Evolutionary conservation across 495 filamentous ascomycete genomes (phyloP).

Genomic region (Cryomyces antarcticus): DNA sequence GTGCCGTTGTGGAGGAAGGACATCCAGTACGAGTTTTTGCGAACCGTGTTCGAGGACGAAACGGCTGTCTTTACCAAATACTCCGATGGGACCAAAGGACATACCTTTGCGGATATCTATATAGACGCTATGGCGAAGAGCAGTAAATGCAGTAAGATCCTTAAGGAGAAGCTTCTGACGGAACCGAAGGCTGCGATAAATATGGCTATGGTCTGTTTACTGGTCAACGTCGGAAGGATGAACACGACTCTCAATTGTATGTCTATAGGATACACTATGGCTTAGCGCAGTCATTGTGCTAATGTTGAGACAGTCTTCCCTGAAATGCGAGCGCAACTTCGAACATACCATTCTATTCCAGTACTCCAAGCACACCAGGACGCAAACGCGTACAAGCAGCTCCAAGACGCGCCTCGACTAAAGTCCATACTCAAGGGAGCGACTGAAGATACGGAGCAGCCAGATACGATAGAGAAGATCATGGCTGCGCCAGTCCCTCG

Average conservation of each 20-base stretch:
- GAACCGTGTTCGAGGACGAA: conserved; percentile 73
- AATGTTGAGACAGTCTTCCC: conserved; percentile 58
- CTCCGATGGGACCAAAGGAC: conserved; percentile 46
- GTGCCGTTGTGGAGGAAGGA: conserved; percentile 92
- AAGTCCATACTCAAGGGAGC: conserved; percentile 97
- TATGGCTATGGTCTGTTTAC: conserved; percentile 97
- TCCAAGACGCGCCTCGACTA: conserved; percentile 86
- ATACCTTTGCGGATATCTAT: conserved; percentile 90
- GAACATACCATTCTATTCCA: conserved; percentile 95
- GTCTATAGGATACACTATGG: conserved; percentile 8
- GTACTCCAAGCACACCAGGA: conserved; percentile 89
- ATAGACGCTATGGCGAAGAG: conserved; percentile 97
- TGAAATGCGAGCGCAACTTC: conserved; percentile 94
- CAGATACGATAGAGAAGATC: conserved; percentile 67
- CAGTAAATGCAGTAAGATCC: conserved; percentile 96
- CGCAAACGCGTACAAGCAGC: conserved; percentile 88
- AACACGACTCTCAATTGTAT: conserved; percentile 96
- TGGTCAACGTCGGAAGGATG: conserved; percentile 96
- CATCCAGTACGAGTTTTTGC: conserved; percentile 91
- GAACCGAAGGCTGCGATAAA: conserved; percentile 81
- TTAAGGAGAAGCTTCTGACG: conserved; percentile 87
- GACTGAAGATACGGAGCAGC: conserved; percentile 80
- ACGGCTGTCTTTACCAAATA: conserved; percentile 71
- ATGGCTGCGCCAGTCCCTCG: conserved; percentile 46
- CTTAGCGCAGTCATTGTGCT: conserved; percentile 7